Evolutionary conservation across 2,329 filamentous ascomycete genomes (phyloP).

Genomic region (Fusarium burgessii): DNA sequence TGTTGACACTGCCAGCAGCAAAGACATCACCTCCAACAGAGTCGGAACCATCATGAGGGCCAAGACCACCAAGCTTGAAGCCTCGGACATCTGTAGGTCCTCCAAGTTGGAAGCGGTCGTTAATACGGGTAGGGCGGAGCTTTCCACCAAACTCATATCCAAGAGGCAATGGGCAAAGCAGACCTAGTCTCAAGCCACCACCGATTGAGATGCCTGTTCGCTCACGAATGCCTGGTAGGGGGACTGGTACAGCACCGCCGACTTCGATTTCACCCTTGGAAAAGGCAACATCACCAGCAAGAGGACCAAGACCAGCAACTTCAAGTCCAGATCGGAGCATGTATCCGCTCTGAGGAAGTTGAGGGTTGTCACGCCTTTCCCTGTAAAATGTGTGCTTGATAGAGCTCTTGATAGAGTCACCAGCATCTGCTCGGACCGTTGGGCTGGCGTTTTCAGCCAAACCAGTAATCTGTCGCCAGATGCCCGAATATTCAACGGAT

Average conservation of each 20-base stretch:
- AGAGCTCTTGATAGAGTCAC: constrained; percentile 90
- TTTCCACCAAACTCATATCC: constrained; percentile 64
- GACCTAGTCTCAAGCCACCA: constrained; percentile 81
- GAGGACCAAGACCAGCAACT: constrained; percentile 85
- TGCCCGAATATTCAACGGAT: constrained; percentile 81
- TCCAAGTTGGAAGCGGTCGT: constrained; percentile 94
- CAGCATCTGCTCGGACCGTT: constrained; percentile 84
- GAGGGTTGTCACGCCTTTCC: constrained; percentile 85
- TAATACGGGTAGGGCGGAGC: constrained; percentile 80
- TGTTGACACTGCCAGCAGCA: constrained; percentile 86
- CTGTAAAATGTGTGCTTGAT: constrained; percentile 83
- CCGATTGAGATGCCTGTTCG: constrained; percentile 85
- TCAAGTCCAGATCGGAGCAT: constrained; percentile 82
- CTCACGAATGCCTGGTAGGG: constrained; percentile 74
- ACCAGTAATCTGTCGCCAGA: constrained; percentile 90
- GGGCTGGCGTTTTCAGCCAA: constrained; percentile 81
- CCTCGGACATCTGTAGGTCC: constrained; percentile 95
- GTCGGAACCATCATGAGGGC: constrained; percentile 87
- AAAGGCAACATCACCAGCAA: constrained; percentile 93
- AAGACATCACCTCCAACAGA: constrained; percentile 93
- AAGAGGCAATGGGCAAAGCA: constrained; percentile 84
- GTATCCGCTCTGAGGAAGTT: constrained; percentile 86
- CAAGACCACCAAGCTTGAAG: constrained; percentile 89
- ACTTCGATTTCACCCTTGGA: constrained; percentile 91
- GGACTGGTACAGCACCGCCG: constrained; percentile 79